Evolutionary conservation across 2,329 filamentous ascomycete species (phyloP).

Genomic region (Colletotrichum sp.): DNA sequence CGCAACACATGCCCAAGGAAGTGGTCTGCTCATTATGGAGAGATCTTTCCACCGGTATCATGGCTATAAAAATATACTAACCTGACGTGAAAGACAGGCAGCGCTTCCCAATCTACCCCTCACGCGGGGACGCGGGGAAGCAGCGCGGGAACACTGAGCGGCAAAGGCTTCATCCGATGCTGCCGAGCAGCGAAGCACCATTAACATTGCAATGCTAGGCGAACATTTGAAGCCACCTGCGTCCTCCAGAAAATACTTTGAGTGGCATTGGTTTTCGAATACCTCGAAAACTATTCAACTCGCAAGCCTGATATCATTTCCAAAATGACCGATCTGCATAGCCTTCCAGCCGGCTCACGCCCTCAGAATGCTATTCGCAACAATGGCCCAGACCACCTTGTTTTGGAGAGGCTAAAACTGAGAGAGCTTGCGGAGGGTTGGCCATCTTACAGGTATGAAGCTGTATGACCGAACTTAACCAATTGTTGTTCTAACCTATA

Average conservation of each 20-base stretch:
- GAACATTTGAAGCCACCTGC: neutral
- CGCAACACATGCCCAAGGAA: neutral
- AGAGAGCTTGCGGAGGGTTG: conserved; percentile 55
- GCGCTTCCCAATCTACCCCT: neutral
- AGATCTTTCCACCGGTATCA: neutral
- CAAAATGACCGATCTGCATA: conserved; percentile 39
- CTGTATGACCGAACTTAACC: neutral
- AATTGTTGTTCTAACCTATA: neutral
- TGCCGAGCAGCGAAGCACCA: neutral
- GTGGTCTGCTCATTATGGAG: neutral
- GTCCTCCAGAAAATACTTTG: neutral
- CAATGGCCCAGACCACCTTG: conserved; percentile 49
- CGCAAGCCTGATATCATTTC: neutral
- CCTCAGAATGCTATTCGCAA: conserved; percentile 47
- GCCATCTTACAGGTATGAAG: conserved; percentile 47
- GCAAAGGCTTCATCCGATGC: neutral
- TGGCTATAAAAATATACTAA: neutral
- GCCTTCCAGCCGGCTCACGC: conserved; percentile 36
- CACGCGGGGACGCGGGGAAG: neutral
- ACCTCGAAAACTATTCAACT: neutral
- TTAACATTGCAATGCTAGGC: neutral
- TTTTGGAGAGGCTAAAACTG: conserved; percentile 49
- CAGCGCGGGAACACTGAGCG: neutral
- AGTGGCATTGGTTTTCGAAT: neutral
- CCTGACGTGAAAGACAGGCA: neutral